A percentile compares a stretch with the other conserved stretches of the same genome.
phyloP scores from a whole-genome alignment of 2,329 filamentous ascomycete species.

The Mariannaea sp. region DNA sequence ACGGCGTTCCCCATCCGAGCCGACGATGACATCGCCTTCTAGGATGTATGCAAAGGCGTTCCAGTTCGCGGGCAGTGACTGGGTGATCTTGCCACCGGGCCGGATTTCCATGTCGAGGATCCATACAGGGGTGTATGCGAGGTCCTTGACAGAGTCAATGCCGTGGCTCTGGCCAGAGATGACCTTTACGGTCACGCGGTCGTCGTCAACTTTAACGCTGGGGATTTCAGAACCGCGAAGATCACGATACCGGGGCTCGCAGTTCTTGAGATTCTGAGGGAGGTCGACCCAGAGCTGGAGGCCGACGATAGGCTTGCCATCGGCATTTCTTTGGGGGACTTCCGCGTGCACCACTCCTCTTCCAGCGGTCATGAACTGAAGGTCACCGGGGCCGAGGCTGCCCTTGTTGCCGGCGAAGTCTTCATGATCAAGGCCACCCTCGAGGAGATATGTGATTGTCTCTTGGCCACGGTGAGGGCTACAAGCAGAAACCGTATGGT shows the following conservation, averaged over 20 bases:
- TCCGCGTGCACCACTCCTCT: conserved; percentile 92
- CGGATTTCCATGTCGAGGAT: conserved; percentile 80
- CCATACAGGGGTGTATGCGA: conserved; percentile 98
- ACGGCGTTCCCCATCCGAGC: conserved; percentile 54
- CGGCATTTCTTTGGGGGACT: conserved; percentile 81
- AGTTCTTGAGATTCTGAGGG: conserved; percentile 78
- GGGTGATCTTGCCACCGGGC: conserved; percentile 77
- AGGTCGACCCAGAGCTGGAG: conserved; percentile 97
- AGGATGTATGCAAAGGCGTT: conserved; percentile 89
- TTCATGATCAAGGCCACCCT: conserved; percentile 86
- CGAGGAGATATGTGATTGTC: conserved; percentile 85
- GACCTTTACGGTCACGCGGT: conserved; percentile 81
- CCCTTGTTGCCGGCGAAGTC: conserved; percentile 88
- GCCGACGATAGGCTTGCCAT: conserved; percentile 79
- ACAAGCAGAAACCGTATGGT: neutral
- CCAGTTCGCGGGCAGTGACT: conserved; percentile 79
- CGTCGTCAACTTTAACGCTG: conserved; percentile 69
- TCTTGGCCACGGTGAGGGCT: conserved; percentile 78
- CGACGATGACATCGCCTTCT: conserved; percentile 71
- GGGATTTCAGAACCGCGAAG: conserved; percentile 81
- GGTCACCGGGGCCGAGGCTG: conserved; percentile 82
- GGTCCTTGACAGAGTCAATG: conserved; percentile 83
- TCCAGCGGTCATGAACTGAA: conserved; percentile 98
- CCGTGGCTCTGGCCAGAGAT: conserved; percentile 86
- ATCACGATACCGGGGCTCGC: conserved; percentile 92